These are phyloP conservation scores for Rhodosporidiobolus sp. DNA, from an alignment of 768 basidiomycete species.

Conservation along the genomic window DNA sequence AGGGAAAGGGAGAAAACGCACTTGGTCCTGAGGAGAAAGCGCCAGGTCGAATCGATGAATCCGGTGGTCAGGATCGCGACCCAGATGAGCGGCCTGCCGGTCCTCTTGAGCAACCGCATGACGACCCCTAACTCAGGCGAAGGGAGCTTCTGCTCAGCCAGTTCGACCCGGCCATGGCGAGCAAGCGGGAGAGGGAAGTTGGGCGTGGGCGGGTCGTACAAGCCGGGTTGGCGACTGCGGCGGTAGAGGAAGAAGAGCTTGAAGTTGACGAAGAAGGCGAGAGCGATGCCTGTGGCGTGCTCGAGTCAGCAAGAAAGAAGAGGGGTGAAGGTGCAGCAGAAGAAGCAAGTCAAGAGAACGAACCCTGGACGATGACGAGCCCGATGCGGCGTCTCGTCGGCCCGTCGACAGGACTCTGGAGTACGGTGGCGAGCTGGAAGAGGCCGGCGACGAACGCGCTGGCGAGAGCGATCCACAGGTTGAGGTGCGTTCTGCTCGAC, in stretches of 20 bases:
- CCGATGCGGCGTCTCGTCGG: too few species aligned
- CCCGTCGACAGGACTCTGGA: not conserved
- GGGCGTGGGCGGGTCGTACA: not conserved
- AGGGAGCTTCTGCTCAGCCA: not conserved
- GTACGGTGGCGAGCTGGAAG: conserved; percentile 5
- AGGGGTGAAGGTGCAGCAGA: too few species aligned
- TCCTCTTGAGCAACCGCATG: not conserved
- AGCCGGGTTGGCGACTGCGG: not conserved
- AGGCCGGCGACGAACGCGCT: conserved; percentile 2
- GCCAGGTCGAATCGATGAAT: not conserved
- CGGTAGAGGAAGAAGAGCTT: conserved; percentile 16
- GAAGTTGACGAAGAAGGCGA: conserved; percentile 14
- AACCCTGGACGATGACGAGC: not conserved
- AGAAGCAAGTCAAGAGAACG: too few species aligned
- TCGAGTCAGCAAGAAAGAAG: not conserved
- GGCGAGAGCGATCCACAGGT: conserved; percentile 3
- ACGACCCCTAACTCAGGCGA: not conserved
- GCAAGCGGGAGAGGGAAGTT: not conserved
- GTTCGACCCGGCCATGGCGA: not conserved
- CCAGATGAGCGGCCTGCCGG: not conserved
- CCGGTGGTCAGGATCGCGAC: not conserved
- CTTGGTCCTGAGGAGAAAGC: not conserved
- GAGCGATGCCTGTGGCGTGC: not conserved
- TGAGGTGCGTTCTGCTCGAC: conserved; percentile 1
- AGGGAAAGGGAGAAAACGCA: not conserved